Percentiles rank a stretch among this genome's conserved stretches.
These are phyloP conservation scores for Moniliella sp. DNA, from an alignment of 1,284 basidiomycete species.

Conservation along the genomic window DNA sequence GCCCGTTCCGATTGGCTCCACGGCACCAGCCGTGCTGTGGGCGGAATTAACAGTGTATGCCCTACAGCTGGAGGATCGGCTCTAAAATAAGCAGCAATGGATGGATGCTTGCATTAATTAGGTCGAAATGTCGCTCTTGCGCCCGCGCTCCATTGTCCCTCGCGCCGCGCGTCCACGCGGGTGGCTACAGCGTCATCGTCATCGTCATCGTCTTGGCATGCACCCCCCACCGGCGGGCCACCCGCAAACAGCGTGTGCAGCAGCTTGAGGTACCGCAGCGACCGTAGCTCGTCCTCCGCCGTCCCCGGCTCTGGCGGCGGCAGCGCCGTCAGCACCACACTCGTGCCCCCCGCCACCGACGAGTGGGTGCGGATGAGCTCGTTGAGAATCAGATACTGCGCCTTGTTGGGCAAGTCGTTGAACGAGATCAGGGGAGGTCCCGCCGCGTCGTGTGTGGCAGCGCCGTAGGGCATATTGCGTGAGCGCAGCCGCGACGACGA, in stretches of 20 bases:
- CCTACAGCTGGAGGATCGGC: no score
- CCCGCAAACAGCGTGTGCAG: slow-evolving; percentile 24
- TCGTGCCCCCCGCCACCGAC: slow-evolving; percentile 11
- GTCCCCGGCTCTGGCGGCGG: slow-evolving; percentile 29
- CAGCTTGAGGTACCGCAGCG: slow-evolving; percentile 20
- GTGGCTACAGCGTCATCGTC: slow-evolving; percentile 6
- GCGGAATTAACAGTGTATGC: no score
- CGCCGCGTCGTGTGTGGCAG: slow-evolving; percentile 2
- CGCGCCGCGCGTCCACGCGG: no score
- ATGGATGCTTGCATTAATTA: no score
- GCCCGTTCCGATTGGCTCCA: no score
- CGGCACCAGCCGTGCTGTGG: no score
- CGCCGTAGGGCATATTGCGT: no score
- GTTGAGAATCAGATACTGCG: slow-evolving; percentile 27
- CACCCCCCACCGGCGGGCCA: slow-evolving; percentile 14
- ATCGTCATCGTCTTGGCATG: not conserved
- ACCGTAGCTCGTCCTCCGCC: slow-evolving; percentile 11
- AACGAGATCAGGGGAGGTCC: slow-evolving; percentile 15
- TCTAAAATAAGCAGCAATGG: no score
- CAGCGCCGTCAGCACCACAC: slow-evolving; percentile 26
- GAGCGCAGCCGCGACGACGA: no score
- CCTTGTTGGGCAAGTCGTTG: slow-evolving; percentile 30
- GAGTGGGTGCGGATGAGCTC: slow-evolving; percentile 27
- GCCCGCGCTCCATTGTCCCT: not conserved
- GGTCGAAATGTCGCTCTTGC: no score